Evolutionary conservation across 1,139 yeast genomes (phyloP), one percentile per base, ranked within the genome.

Genomic region (Eremothecium cymbalariae): DNA sequence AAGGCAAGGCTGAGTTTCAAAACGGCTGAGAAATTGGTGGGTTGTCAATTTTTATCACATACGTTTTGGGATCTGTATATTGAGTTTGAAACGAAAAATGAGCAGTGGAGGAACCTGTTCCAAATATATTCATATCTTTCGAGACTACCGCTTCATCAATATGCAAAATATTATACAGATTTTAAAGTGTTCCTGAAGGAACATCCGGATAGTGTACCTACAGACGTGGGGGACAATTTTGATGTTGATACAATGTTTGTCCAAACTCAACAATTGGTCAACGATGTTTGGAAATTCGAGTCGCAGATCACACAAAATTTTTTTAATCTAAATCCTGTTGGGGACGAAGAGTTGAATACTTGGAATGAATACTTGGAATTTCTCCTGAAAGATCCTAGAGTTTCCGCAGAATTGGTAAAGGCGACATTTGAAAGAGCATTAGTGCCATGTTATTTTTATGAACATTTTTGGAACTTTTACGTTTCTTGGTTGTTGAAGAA

Each of bases 1-100:
- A 53, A 47, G 2, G 59, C 72, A n/a, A 50, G 72, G 25, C 38
- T 33, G 0, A 57, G 65, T 23, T 74, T 73, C 42, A 45, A 54
- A 14, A 50, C 52, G 2, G 79, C 74, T 0, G 47, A 64, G 7
- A 38, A 43, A 3, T 42, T 55, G 13, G 65, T 74, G 31, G 86
- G 84, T 0, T 50, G 60, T 29, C 74, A 78, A 36, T 80, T 77
- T 55, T 59, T 72, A 38, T 67, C 83, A 1, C 79, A 77, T 49
- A 62, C 70, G 0, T 53, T 79, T 22, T 81, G 90, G 90, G 84
- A 80, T 53, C 64, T 67, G 40, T 70, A 67, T 36, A 56, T 80
- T 20, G 72, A 64, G 15, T 74, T 70, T 59, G 73, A 70, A 40
- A 48, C 58, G 2, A 43, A 48, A 12, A 48, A 53, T 28, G 41